Evolutionary conservation across 768 basidiomycete species (phyloP), one percentile per base, ranked within the genome.

Genomic region (Auricularia heimuer): DNA sequence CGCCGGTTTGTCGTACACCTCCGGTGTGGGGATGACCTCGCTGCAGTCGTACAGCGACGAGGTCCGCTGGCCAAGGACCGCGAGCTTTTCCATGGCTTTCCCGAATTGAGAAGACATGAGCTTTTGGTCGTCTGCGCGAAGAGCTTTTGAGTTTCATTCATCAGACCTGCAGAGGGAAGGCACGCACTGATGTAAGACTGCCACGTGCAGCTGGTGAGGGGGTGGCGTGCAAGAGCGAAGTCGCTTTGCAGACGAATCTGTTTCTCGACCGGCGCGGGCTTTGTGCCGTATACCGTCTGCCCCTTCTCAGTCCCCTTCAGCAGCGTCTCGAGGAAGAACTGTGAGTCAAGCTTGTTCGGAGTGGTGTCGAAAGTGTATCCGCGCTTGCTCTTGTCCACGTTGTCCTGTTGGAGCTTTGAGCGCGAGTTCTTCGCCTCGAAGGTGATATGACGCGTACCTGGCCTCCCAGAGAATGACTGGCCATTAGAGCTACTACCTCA

Each of bases 351-450:
- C 12, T 73, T 62, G 4, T 68, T 66, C 1, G 80, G 81, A 3
- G 81, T 81, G 0, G 79, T 77, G 69, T 82, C 81, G 69, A 82
- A 80, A 1, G 81, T 35, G 0, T 34, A 35, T 7, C 34, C 34
- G 56, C 24, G 11, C 29, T 35, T 29, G 7, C 8, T 29, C 29
- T 29, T 60, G 34, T 60, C 56, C 14, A 60, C 56, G 29, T 60
- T 60, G 56, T 60, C 56, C 56, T 60, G 34, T 10, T 29, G 2
- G 10, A 60, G 6, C 14, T 3, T 10, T 51, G 18, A 51, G 47
- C 12, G 56, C 6, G 16, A 60, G 29, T 6, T 35, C 33, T 60
- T 4, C 56, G 10, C 10, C 18, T 6, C 16, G 18, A 51, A 6
- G 47, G 18, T 6, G 16, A 34, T 34, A 33, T 6, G 12, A 60